Percentiles rank a stretch among this genome's conserved stretches.
Evolutionary conservation across 164 flowering plant genomes (phyloP).

Genomic region (Chimonanthus praecox): DNA sequence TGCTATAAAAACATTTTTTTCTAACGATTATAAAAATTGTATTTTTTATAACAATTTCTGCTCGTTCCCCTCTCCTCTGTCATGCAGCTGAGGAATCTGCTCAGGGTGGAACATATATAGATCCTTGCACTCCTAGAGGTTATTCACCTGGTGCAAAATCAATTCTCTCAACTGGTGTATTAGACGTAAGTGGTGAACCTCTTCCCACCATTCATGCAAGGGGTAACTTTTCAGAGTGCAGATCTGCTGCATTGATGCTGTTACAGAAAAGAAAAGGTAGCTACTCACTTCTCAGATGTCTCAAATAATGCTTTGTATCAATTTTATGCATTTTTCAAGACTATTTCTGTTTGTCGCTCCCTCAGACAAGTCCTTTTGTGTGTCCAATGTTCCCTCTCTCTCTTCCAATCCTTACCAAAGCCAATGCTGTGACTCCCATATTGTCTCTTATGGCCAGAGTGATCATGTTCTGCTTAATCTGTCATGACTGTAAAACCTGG

Average conservation of each 20-base stretch:
- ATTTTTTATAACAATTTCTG: neutral
- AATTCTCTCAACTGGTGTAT: conserved; percentile 38
- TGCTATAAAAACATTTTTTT: neutral
- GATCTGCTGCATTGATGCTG: conserved; percentile 67
- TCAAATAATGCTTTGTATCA: neutral
- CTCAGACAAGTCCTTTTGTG: too few relatives aligned
- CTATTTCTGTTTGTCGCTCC: neutral
- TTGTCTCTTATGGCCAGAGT: too few relatives aligned
- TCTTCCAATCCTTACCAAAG: too few relatives aligned
- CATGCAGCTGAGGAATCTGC: conserved; percentile 43
- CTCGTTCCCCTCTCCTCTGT: neutral
- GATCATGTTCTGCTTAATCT: too few relatives aligned
- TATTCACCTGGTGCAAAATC: conserved; percentile 25
- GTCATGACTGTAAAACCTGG: too few relatives aligned
- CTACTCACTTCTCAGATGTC: neutral
- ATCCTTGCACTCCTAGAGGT: conserved; percentile 92
- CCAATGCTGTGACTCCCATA: too few relatives aligned
- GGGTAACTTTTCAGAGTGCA: conserved; percentile 90
- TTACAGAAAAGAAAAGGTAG: conserved; percentile 77
- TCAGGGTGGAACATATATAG: conserved; percentile 30
- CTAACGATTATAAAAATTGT: too few relatives aligned
- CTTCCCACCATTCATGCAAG: conserved; percentile 37
- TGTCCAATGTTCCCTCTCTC: too few relatives aligned
- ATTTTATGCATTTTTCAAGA: neutral
- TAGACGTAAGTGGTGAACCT: conserved; percentile 22